Evolutionary conservation across 139 green algal genomes (phyloP), one percentile per base, ranked within the genome.

Genomic region (Desmodesmus armatus): DNA sequence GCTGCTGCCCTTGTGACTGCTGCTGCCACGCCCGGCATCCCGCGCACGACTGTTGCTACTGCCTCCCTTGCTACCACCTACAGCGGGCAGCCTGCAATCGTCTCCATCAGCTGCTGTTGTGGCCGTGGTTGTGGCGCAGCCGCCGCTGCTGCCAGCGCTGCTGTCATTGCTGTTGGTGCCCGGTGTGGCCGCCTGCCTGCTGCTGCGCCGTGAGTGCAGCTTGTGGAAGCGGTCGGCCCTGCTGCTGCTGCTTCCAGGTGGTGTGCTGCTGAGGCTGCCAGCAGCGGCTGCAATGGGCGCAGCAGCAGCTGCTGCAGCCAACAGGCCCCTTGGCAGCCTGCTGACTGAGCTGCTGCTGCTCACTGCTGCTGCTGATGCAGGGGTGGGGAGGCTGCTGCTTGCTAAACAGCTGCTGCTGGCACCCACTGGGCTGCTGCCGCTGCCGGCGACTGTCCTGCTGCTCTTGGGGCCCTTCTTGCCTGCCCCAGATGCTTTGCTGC

Each of bases 271-370:
- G n/a, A n/a, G n/a, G n/a, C n/a, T 72, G 9, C 53, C 37, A 19
- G 19, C 43, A 55, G 40, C 25, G 7, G 33, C 66, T 35, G 78
- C n/a, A n/a, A n/a, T n/a, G n/a, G n/a, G n/a, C n/a, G n/a, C 62
- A 77, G 78, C 62, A 76, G 44, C 58, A 13, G 78, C 77, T 62
- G 78, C 78, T 77, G 55, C 78, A 43, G 77, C 47, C 31, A 80
- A 35, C 25, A 71, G 39, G 4, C 39, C 69, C 69, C 25, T 51
- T 1, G 21, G 69, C 69, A 3, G n/a, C 5, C 39, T 77, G 37
- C 69, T 53, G 40, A 5, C 27, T 29, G 33, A 55, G 40, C 69
- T 77, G 69, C 69, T 77, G 69, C 19, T 27, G 19, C 65, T 33
- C n/a, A 33, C 65, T 41, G 31, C 35, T 11, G 31, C 65, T 41